A percentile compares a stretch with the other conserved stretches of the same genome.
Evolutionary conservation across 306 rosid species (phyloP).

Genomic region (Spatholobus suberectus): DNA sequence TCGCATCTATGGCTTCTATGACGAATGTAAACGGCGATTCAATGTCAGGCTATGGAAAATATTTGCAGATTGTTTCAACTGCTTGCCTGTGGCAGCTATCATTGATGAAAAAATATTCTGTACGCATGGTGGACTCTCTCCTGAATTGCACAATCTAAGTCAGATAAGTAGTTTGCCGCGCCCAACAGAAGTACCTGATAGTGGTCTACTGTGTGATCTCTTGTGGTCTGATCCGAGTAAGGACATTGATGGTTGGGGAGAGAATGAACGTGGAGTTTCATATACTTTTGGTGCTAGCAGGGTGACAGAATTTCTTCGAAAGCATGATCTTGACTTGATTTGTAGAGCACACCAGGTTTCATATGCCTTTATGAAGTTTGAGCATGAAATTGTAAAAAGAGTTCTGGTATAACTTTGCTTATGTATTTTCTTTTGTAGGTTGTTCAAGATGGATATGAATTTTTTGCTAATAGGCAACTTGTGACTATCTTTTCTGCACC

Average conservation of each 20-base stretch:
- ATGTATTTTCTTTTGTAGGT: conserved; percentile 40
- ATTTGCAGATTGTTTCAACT: conserved; percentile 50
- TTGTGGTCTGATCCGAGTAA: conserved; percentile 51
- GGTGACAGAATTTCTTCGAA: conserved; percentile 40
- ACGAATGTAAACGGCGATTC: conserved; percentile 49
- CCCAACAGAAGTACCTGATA: conserved; percentile 47
- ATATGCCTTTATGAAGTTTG: neutral
- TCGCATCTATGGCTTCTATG: conserved; percentile 48
- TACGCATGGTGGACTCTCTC: conserved; percentile 56
- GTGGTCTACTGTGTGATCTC: conserved; percentile 48
- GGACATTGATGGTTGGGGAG: conserved; percentile 47
- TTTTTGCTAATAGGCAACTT: conserved; percentile 56
- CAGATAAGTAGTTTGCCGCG: conserved; percentile 42
- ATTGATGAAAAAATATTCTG: conserved; percentile 46
- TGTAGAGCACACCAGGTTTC: conserved; percentile 57
- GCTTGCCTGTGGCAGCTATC: conserved; percentile 46
- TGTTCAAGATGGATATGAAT: conserved; percentile 57
- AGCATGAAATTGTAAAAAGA: neutral
- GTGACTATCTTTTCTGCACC: conserved; percentile 58
- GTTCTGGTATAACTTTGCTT: neutral
- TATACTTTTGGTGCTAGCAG: conserved; percentile 48
- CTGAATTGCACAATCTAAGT: conserved; percentile 38
- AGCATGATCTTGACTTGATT: conserved; percentile 51
- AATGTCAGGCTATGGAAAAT: conserved; percentile 46
- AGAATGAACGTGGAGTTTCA: conserved; percentile 50